These are phyloP conservation scores for Phytopythium ostracodes DNA, from an alignment of 352 stramenopile species.

Conservation along the genomic window DNA sequence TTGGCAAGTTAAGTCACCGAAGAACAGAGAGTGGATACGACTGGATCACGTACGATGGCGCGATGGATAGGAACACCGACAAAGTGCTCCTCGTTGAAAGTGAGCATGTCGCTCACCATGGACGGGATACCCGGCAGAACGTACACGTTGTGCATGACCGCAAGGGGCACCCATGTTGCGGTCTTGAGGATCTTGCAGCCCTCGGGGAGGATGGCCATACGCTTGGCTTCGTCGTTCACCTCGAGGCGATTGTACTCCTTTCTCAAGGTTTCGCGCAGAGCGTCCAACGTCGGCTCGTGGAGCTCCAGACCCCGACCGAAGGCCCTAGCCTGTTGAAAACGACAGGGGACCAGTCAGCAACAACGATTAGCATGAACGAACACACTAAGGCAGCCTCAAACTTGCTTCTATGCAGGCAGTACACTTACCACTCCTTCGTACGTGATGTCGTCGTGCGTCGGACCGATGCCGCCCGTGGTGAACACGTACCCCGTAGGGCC, in stretches of 20 bases:
- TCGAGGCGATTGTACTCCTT: conserved; percentile 26
- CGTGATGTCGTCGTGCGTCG: conserved; percentile 86
- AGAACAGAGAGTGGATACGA: no score
- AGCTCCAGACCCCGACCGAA: conserved; percentile 67
- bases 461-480: conserved; percentile 80
- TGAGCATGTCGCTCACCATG: conserved; percentile 82
- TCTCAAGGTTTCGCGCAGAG: conserved; percentile 41
- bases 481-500: conserved; percentile 78
- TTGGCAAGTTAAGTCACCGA: no score
- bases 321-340: conserved; percentile 47
- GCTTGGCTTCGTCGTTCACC: conserved; percentile 64
- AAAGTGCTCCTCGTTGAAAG: conserved; percentile 74
- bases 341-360: conserved; percentile 10
- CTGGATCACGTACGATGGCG: conserved; percentile 48
- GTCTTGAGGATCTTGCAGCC: conserved; percentile 54
- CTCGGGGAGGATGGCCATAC: conserved; percentile 67
- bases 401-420: conserved; percentile 11
- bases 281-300: conserved; percentile 60
- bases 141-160: conserved; percentile 79
- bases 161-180: conserved; percentile 69
- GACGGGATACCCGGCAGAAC: conserved; percentile 79
- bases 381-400: conserved; percentile 22
- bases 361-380: background rate
- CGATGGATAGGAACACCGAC: conserved; percentile 73
- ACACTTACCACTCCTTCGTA: conserved; percentile 70